A percentile compares a stretch with the other conserved stretches of the same genome.
Conservation (phyloP, 2,329 filamentous ascomycete species). For the Diaporthe sp. region DNA sequence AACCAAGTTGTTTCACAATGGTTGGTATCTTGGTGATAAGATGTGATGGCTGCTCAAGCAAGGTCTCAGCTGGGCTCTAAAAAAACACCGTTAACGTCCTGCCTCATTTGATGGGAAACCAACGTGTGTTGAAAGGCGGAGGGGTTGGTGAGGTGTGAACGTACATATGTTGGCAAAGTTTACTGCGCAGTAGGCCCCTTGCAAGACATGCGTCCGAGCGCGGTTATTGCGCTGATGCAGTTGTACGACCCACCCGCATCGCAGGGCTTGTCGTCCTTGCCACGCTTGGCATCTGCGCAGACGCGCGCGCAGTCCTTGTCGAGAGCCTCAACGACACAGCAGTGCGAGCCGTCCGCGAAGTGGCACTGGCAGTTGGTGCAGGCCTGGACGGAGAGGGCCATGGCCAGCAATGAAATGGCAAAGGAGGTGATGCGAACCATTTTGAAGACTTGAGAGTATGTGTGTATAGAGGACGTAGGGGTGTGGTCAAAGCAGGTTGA, state of each 20-base stretch:
- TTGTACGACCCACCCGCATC: neutral
- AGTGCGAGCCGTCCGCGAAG: conserved; percentile 1
- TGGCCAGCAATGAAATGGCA: neutral
- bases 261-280: conserved; percentile 8
- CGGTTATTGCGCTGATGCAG: neutral
- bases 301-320: neutral
- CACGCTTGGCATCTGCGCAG: conserved; percentile 1
- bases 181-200: conserved; percentile 1
- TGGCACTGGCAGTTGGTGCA: conserved; percentile 5
- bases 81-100: neutral
- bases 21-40: neutral
- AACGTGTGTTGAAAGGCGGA: neutral
- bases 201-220: neutral
- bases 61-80: neutral
- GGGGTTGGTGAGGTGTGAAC: neutral
- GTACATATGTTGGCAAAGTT: neutral
- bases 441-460: neutral
- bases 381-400: conserved; percentile 1
- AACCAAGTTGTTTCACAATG: neutral
- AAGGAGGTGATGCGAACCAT: conserved; percentile 5
- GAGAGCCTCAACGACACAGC: neutral
- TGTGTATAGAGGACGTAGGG: neutral
- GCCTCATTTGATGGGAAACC: neutral
- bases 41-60: neutral
- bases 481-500: neutral